phyloP scores from a whole-genome alignment of 1,284 basidiomycete genomes.

The Boletus subluridellus region DNA sequence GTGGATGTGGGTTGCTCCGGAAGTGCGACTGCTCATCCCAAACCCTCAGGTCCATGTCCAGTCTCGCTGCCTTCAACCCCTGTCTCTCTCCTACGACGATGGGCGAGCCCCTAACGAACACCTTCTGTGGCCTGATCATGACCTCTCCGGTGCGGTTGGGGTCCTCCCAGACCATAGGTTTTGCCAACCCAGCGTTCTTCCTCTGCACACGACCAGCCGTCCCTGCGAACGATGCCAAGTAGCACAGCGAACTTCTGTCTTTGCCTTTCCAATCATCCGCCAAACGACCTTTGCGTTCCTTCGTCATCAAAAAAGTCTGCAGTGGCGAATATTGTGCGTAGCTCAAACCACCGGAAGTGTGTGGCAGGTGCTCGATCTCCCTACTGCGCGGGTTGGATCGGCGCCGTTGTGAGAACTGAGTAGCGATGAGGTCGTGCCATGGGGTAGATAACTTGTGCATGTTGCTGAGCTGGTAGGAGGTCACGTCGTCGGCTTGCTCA shows the following conservation, averaged over 20 bases:
- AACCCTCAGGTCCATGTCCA: conserved; percentile 32
- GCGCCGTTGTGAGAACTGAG: conserved; percentile 35
- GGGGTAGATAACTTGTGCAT: conserved; percentile 27
- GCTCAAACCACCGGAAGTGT: conserved; percentile 57
- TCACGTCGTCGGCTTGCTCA: conserved; percentile 13
- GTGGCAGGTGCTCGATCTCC: conserved; percentile 61
- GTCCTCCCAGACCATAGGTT: conserved; percentile 32
- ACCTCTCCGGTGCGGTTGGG: conserved; percentile 27
- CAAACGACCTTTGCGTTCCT: conserved; percentile 57
- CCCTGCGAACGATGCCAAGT: conserved; percentile 34
- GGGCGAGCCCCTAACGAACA: conserved; percentile 30
- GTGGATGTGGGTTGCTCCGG: conserved; percentile 33
- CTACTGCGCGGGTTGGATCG: conserved; percentile 32
- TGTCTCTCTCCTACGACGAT: conserved; percentile 38
- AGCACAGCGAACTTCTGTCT: conserved; percentile 13
- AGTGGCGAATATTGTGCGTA: conserved; percentile 54
- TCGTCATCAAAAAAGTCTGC: conserved; percentile 50
- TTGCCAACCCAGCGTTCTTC: conserved; percentile 18
- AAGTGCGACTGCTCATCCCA: conserved; percentile 26
- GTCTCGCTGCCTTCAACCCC: conserved; percentile 37
- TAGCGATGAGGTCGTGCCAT: conserved; percentile 37
- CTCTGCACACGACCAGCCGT: conserved; percentile 29
- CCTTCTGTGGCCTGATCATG: conserved; percentile 30
- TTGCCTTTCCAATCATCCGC: conserved; percentile 34
- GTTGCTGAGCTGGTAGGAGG: conserved; percentile 35